Percentiles rank a stretch among this genome's conserved stretches.
Conservation (phyloP, 371 early-diverging fungal species). For the Actinomortierella wolfii region DNA sequence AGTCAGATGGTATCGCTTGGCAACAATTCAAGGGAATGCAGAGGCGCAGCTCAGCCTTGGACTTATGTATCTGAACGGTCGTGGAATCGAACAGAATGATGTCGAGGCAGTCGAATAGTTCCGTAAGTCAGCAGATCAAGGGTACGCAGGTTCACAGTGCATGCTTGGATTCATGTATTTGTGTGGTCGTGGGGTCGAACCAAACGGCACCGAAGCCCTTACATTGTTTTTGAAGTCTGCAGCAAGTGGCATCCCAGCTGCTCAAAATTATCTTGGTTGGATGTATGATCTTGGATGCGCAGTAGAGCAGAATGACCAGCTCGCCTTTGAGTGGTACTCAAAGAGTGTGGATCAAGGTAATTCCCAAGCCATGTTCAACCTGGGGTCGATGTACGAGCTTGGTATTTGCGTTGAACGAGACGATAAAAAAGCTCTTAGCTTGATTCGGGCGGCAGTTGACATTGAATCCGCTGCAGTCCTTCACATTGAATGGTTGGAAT, state of each 20-base stretch:
- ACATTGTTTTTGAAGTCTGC: too few species aligned
- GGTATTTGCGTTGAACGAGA: slow-evolving; percentile 73
- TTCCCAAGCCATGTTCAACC: slow-evolving; percentile 66
- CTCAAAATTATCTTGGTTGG: slow-evolving; percentile 68
- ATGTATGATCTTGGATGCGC: slow-evolving; percentile 76
- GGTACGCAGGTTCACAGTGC: slow-evolving; percentile 83
- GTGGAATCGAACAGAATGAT: slow-evolving; percentile 69
- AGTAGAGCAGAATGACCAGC: slow-evolving; percentile 50
- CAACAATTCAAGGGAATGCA: slow-evolving; percentile 66
- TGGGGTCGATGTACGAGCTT: slow-evolving; percentile 82
- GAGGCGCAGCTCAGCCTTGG: slow-evolving; percentile 85
- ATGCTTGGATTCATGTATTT: slow-evolving; percentile 56
- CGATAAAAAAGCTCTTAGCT: slow-evolving; percentile 67
- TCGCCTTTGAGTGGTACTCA: slow-evolving; percentile 64
- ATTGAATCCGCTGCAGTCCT: slow-evolving; percentile 74
- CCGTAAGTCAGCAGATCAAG: slow-evolving; percentile 68
- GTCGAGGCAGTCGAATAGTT: slow-evolving; percentile 76
- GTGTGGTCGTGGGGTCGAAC: too few species aligned
- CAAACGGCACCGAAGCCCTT: too few species aligned
- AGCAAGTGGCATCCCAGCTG: slow-evolving; percentile 41
- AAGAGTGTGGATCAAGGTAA: slow-evolving; percentile 57
- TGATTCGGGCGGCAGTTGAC: slow-evolving; percentile 77
- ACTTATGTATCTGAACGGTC: slow-evolving; percentile 84
- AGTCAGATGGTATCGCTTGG: slow-evolving; percentile 69
- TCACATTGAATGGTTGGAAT: slow-evolving; percentile 77